Conservation (phyloP, 2,329 filamentous ascomycete genomes). For the Stenocarpella maydis region DNA sequence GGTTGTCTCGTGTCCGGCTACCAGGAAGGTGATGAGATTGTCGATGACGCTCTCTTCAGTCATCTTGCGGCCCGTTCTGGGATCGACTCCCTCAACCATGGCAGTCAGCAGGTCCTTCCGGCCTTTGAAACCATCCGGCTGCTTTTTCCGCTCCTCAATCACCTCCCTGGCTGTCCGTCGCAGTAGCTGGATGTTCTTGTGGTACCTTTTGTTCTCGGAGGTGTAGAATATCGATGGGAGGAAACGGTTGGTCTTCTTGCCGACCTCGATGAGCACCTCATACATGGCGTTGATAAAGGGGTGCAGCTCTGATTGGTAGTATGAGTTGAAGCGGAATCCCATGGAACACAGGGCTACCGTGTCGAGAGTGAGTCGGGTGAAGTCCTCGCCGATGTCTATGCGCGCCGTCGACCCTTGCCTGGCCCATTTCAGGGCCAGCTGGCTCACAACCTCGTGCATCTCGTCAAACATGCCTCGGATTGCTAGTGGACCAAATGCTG, state of each 20-base stretch:
- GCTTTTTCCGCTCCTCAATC: neutral
- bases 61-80: neutral
- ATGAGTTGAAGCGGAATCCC: constrained; percentile 65
- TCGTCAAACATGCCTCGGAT: constrained; percentile 62
- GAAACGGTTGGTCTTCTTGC: neutral
- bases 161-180: neutral
- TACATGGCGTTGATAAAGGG: constrained; percentile 64
- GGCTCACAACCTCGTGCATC: constrained; percentile 58
- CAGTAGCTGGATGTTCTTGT: neutral
- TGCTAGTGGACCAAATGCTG: constrained; percentile 60
- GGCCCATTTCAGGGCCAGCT: constrained; percentile 62
- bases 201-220: constrained; percentile 5
- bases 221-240: constrained; percentile 6
- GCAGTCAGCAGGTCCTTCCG: neutral
- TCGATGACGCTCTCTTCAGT: constrained; percentile 36
- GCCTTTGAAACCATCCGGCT: neutral
- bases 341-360: constrained; percentile 45
- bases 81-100: neutral
- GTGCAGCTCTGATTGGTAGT: constrained; percentile 64
- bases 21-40: constrained; percentile 35
- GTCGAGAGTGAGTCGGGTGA: constrained; percentile 49
- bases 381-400: constrained; percentile 60
- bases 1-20: constrained; percentile 36
- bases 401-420: constrained; percentile 38
- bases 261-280: neutral